Base-by-base conservation (phyloP, 768 basidiomycete genomes). In the Kwoniella dendrophila region DNA sequence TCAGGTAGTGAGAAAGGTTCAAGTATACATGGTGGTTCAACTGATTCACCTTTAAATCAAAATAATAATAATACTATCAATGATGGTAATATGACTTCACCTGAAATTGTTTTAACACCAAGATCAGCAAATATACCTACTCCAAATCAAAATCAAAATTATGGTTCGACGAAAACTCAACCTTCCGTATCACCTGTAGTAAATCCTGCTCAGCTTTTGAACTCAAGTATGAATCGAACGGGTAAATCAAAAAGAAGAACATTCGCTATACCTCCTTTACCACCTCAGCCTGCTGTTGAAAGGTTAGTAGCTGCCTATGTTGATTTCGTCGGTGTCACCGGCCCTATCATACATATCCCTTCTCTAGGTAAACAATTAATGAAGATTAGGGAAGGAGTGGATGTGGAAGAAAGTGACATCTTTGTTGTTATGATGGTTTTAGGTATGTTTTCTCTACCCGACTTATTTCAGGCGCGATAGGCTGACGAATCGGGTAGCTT, bases 341-440 rank as follows among this genome's bases (percentile, higher is more conserved):
- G 71, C n/a, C 79, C 76, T n/a, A 78, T 78, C 55, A 69, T 80
- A n/a, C 78, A 80, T 63, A 77, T 80, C 50, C 79, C 78, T 11
- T 69, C 74, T 18, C 56, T 80, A 34, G 68, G 74, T n/a, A 73
- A 74, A 48, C 76, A 78, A 61, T 48, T 79, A 30, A 68, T 58
- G 36, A 73, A 62, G 59, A 75, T 80, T 5, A 33, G 78, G n/a
- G 77, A 78, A 36, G 75, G 74, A 18, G 63, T 59, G 14, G 75
- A 78, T 41, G 78, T 79, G 7, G 74, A 71, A 27, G 71, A 79
- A 52, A 70, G 67, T 27, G 79, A 80, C 62, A 67, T 80, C 24
- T 80, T 80, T 58, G 77, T 80, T 27, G 78, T 80, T 30, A 70
- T 79, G 67, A 80, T 80, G 78, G 77, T 80, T 22, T 45, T 80